Evolutionary conservation across 306 rosid genomes (phyloP), one percentile per base, ranked within the genome.

Genomic region (Inga oerstediana): DNA sequence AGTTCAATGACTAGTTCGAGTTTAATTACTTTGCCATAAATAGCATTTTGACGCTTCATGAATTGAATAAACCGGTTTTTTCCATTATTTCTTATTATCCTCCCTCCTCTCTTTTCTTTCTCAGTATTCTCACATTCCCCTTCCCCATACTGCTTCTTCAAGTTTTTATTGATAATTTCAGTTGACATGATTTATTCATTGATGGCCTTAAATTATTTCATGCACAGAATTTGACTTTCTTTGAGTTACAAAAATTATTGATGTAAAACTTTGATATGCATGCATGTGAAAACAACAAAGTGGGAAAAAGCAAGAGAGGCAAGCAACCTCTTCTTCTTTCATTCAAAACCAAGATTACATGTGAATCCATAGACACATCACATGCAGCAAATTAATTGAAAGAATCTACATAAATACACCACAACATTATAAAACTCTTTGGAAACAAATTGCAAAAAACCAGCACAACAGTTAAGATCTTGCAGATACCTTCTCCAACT

Each of bases 381-480:
- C 81, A 77, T 15, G 83, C 44, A 46, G 59, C 74, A 73, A 81
- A 45, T 75, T 74, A 80, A 72, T 75, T 37, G n/a, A 74, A 61
- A 48, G 59, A 85, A 35, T 54, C 81, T 76, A 76, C 30, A 82
- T 82, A 68, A 76, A 88, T 79, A 82, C 79, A 79, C 45, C 20
- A 41, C 8, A 81, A 79, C 41, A 65, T 46, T 79, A 76, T 79
- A 72, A 82, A 83, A 49, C 68, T 75, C 73, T 79, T 80, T 6
- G 43, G 43, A 39, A 39, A 39, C 43, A 39, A 39, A 39, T 39
- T 39, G 84, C 3, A n/a, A 19, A n/a, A 85, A 90, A 78, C 84
- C 82, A 86, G 83, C 76, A 80, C 78, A 83, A 82, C 54, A 83
- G 81, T 79, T 64, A 83, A 74, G 82, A 76, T 69, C 61, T 64